phyloP scores from a whole-genome alignment of 2,329 filamentous ascomycete genomes.

The Aspergillus novofumigatus region DNA sequence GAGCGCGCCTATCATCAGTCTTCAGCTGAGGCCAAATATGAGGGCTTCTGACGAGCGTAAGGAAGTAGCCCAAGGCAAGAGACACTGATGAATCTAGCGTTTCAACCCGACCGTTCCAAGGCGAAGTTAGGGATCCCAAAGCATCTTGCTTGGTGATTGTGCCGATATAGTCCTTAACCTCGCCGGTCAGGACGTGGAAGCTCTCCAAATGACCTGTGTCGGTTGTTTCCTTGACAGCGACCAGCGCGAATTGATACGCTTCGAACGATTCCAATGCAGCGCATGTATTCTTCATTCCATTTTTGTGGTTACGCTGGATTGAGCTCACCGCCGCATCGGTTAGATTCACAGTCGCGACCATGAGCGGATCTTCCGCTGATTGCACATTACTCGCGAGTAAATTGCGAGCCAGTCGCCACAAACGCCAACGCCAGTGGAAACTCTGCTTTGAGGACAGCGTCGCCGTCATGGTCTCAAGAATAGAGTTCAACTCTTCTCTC shows the following conservation, averaged over 20 bases:
- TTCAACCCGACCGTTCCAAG: slow-evolving; percentile 38
- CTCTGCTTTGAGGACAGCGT: slow-evolving; percentile 29
- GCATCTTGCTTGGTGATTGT: slow-evolving; percentile 22
- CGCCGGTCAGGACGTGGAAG: slow-evolving; percentile 22
- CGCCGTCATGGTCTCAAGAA: slow-evolving; percentile 24
- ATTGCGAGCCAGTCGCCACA: slow-evolving; percentile 37
- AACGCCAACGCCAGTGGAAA: slow-evolving; percentile 38
- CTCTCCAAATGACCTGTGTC: slow-evolving; percentile 19
- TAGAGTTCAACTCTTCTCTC: slow-evolving; percentile 18
- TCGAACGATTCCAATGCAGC: slow-evolving; percentile 36
- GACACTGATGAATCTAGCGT: slow-evolving; percentile 26
- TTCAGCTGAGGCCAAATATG: slow-evolving; percentile 26
- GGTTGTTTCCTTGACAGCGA: slow-evolving; percentile 19
- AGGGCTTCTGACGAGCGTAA: slow-evolving; percentile 30
- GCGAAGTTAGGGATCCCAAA: slow-evolving; percentile 20
- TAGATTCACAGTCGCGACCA: slow-evolving; percentile 18
- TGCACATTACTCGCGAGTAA: slow-evolving; percentile 28
- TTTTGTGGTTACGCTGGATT: slow-evolving; percentile 27
- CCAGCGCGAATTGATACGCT: slow-evolving; percentile 32
- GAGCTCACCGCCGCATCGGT: slow-evolving; percentile 25
- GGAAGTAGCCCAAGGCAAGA: slow-evolving; percentile 33
- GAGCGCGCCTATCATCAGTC: slow-evolving; percentile 25
- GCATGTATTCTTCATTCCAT: slow-evolving; percentile 19
- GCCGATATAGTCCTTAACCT: slow-evolving; percentile 22
- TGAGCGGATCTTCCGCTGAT: slow-evolving; percentile 17